Evolutionary conservation across 306 rosid genomes (phyloP).

Genomic region (Carpinus fangiana): DNA sequence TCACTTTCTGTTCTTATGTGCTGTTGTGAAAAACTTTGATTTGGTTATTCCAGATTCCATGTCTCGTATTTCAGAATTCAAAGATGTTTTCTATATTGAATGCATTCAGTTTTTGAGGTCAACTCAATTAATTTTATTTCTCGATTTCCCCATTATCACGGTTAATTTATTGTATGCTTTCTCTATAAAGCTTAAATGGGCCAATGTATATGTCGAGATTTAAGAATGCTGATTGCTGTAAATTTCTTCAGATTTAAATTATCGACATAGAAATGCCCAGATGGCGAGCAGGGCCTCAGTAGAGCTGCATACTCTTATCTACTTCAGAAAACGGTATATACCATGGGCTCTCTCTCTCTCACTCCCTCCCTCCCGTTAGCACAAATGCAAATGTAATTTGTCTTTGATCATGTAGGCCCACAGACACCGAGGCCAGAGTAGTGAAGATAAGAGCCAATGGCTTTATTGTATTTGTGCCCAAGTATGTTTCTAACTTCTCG

Average conservation of each 20-base stretch:
- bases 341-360: slow-evolving; percentile 7
- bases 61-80: neutral
- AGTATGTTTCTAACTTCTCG: slow-evolving; percentile 48
- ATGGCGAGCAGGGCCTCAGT: slow-evolving; percentile 95
- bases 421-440: slow-evolving; percentile 85
- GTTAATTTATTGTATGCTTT: neutral
- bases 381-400: slow-evolving; percentile 13
- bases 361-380: slow-evolving; percentile 11
- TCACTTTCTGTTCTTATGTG: neutral
- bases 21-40: neutral
- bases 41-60: neutral
- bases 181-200: neutral
- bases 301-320: slow-evolving; percentile 85
- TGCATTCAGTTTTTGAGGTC: neutral
- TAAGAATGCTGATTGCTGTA: slow-evolving; percentile 19
- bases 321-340: slow-evolving; percentile 70
- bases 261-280: slow-evolving; percentile 95
- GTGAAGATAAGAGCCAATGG: slow-evolving; percentile 97
- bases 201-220: slow-evolving; percentile 5
- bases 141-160: neutral
- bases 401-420: slow-evolving; percentile 65
- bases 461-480: slow-evolving; percentile 91
- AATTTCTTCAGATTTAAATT: slow-evolving; percentile 75
- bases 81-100: neutral
- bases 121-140: neutral